Conservation (phyloP, 345 rosid genomes). For the Diplotaxis tenuifolia region DNA sequence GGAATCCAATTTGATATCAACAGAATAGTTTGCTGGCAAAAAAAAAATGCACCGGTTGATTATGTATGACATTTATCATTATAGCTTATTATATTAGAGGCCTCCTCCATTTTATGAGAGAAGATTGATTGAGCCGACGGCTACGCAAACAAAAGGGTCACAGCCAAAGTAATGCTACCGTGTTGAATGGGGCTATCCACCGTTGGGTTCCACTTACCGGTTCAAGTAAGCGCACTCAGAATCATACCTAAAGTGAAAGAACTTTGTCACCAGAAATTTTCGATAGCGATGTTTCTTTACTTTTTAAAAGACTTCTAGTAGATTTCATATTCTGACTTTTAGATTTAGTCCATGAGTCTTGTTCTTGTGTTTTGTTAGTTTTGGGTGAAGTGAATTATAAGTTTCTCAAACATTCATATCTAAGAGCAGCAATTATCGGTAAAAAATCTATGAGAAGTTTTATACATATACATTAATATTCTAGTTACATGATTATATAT, state of each 20-base stretch:
- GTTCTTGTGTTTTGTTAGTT: not conserved
- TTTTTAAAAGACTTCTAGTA: not conserved
- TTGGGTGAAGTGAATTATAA: not conserved
- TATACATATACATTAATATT: too few relatives aligned
- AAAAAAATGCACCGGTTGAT: not conserved
- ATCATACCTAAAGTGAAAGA: not conserved
- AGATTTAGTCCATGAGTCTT: not conserved
- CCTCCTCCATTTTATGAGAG: not conserved
- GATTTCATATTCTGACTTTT: not conserved
- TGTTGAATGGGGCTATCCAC: not conserved
- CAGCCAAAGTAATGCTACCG: not conserved
- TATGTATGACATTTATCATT: not conserved
- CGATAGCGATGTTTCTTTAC: not conserved
- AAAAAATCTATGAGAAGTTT: too few relatives aligned
- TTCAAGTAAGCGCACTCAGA: not conserved
- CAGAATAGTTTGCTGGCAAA: too few relatives aligned
- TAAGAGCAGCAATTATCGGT: too few relatives aligned
- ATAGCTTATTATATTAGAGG: not conserved
- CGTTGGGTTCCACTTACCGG: not conserved
- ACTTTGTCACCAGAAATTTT: not conserved
- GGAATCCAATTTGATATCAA: too few relatives aligned
- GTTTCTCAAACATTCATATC: not conserved
- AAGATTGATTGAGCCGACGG: not conserved
- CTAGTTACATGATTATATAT: too few relatives aligned
- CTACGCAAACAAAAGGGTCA: not conserved